Conservation (phyloP, 371 early-diverging fungal genomes). For the Cokeromyces recurvatus region DNA sequence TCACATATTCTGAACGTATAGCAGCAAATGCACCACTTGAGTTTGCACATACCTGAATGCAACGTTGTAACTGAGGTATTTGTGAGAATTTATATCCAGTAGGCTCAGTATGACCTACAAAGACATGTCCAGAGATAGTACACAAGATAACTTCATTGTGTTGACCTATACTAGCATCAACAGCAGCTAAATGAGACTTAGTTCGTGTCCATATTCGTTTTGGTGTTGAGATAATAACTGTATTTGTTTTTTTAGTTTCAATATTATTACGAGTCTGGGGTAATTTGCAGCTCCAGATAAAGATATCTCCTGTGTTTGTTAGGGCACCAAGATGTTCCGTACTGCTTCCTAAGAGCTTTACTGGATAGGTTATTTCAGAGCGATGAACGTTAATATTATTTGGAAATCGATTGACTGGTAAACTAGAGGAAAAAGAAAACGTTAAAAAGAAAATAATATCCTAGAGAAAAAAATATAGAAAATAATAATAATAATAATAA, state of each 20-base stretch:
- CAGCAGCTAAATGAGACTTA: slow-evolving; percentile 33
- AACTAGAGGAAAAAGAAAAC: slow-evolving; percentile 8
- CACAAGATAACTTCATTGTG: slow-evolving; percentile 47
- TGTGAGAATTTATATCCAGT: slow-evolving; percentile 28
- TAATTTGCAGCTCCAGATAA: slow-evolving; percentile 42
- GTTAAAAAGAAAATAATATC: no score
- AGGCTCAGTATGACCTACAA: slow-evolving; percentile 31
- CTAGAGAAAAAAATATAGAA: no score
- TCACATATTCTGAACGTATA: slow-evolving; percentile 41
- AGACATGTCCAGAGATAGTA: slow-evolving; percentile 48
- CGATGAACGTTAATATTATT: slow-evolving; percentile 30
- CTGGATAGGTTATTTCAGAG: slow-evolving; percentile 11
- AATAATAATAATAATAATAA: no score
- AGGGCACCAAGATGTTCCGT: slow-evolving; percentile 49
- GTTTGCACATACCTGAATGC: slow-evolving; percentile 49
- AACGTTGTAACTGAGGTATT: slow-evolving; percentile 46
- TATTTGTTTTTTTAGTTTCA: background rate
- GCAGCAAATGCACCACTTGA: slow-evolving; percentile 60
- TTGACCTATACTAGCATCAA: slow-evolving; percentile 47
- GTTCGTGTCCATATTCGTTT: slow-evolving; percentile 43
- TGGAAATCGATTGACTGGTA: slow-evolving; percentile 45
- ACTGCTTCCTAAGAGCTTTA: slow-evolving; percentile 34
- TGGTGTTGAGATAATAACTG: slow-evolving; percentile 20
- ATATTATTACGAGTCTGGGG: background rate
- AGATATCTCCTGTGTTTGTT: slow-evolving; percentile 48